phyloP scores from a whole-genome alignment of 2,329 filamentous ascomycete species.

The Cytospora schulzeri region DNA sequence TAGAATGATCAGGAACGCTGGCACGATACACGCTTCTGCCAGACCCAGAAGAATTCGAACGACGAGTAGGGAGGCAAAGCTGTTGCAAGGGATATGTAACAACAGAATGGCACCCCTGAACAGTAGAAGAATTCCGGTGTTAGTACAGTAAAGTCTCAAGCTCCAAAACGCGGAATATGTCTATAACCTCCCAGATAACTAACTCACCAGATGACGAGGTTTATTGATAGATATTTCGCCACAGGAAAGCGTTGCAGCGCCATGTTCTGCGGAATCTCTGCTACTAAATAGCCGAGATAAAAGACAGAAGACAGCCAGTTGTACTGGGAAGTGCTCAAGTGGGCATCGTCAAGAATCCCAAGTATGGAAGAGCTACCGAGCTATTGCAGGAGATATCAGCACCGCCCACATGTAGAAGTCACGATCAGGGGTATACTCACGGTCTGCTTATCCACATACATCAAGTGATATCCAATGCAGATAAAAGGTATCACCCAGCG shows the following conservation, averaged over 20 bases:
- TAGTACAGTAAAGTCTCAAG: too few relatives aligned
- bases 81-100: conserved; percentile 35
- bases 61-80: conserved; percentile 34
- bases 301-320: conserved; percentile 33
- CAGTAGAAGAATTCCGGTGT: neutral
- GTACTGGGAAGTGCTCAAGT: conserved; percentile 40
- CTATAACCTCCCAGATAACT: neutral
- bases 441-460: conserved; percentile 39
- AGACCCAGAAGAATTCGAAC: conserved; percentile 36
- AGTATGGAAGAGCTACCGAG: conserved; percentile 27
- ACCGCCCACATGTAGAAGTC: fast-evolving
- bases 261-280: conserved; percentile 25
- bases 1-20: conserved; percentile 32
- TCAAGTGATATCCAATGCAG: conserved; percentile 43
- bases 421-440: neutral
- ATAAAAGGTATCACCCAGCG: conserved; percentile 42
- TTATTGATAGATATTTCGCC: conserved; percentile 25
- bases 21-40: conserved; percentile 34
- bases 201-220: conserved; percentile 31
- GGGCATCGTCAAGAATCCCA: conserved; percentile 25
- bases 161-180: neutral
- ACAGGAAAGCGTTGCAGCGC: conserved; percentile 24
- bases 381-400: neutral
- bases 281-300: conserved; percentile 25
- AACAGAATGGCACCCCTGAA: conserved; percentile 36